Evolutionary conservation across 768 basidiomycete species (phyloP), one percentile per base, ranked within the genome.

Genomic region (Mycena leptocephala): DNA sequence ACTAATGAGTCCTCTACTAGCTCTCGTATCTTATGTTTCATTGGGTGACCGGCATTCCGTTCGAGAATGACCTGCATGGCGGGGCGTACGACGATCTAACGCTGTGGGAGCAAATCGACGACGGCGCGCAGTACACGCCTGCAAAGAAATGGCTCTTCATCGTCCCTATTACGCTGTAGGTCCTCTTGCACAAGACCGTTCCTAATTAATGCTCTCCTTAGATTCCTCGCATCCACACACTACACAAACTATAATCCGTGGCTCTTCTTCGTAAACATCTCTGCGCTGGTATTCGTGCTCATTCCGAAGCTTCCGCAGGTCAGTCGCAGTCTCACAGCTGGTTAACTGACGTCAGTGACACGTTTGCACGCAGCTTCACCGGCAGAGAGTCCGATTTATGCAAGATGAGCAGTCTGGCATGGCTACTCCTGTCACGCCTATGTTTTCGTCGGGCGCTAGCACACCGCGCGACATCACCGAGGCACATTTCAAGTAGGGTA

Each of bases 81-180:
- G 98, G 98, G 28, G 98, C 97, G 16, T 99, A 98, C 85, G 98
- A 99, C 83, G 96, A 99, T 80, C 90, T 99, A 61, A 99, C 98
- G 0, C 88, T 99, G 35, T 99, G 98, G 98, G 98, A 99, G 83
- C 98, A 99, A 89, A 99, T 99, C 63, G 98, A 99, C 84, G 95
- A 96, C 63, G 98, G 98, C 46, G 98, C 97, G 0, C 98, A 99
- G 81, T 98, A 99, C 85, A 99, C 98, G 7, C 98, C 98, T 0
- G 94, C 98, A 7, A 98, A 96, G 88, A 99, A 99, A 83, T 99
- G 97, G 96, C 88, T 99, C 33, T 90, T 98, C 74, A 92, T 92
- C 67, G 93, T 97, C 10, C 98, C 98, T 0, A 94, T 99, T 78
- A 90, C 90, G 43, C 88, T 99, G 98, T 99, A 80, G 83, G 96